Base-by-base conservation (phyloP, 768 basidiomycete species). In the Leccinum incarnatum region DNA sequence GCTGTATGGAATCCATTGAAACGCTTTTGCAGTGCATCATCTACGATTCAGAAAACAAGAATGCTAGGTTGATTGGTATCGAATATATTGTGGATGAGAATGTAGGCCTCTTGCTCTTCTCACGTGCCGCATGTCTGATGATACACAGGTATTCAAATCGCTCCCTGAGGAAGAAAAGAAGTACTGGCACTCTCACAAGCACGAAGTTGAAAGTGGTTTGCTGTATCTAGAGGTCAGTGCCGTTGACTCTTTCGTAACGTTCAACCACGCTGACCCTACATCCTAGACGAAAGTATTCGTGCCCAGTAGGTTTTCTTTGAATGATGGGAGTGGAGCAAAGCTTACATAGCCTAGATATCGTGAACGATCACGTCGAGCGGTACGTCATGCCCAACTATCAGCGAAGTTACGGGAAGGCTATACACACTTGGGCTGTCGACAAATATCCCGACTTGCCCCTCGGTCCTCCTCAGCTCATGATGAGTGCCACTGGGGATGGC, bases 121-220 rank as follows among this genome's bases (percentile, higher is more conserved):
- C 34, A 6, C 27, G 25, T 17, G 15, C 50, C 37, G 3, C 11
- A n/a, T 23, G 37, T 8, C 27, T 65, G 29, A 59, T 45, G 46
- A 19, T 42, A 7, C 14, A 1, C 36, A 74, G 73, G 57, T 72
- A 15, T 83, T 82, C 66, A 59, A 67, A 47, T 62, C 65, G 1
- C 74, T 85, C 1, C 73, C 77, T 4, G 64, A 71, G 29, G 78
- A 80, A 25, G 81, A 82, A 71, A 77, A 79, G 64, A 76, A 70
- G 63, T 81, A 76, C 56, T 83, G 82, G 82, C 83, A 83, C 64
- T 80, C 78, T 14, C 82, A 83, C 62, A 77, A 81, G 60, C 79
- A 77, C 55, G 79, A 80, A 65, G 78, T 75, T 27, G 75, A 74
- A 58, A 75, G 70, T 54, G 72, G 75, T 10, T 40, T 71, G 5